Evolutionary conservation across 2,329 filamentous ascomycete genomes (phyloP), one percentile per base, ranked within the genome.

Genomic region (Colletotrichum horii): DNA sequence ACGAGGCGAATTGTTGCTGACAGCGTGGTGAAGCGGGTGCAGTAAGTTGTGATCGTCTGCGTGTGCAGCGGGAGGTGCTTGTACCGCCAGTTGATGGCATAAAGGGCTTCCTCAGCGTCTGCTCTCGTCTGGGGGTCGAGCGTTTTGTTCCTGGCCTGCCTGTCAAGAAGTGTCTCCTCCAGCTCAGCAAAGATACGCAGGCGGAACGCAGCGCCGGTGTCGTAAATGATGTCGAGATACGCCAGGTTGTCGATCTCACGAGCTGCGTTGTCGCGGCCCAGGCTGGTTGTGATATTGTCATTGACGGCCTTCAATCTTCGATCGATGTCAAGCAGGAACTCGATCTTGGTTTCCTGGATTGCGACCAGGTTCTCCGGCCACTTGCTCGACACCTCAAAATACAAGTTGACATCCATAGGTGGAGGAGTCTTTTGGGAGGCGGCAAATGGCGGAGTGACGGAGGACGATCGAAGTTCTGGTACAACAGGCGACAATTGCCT

Each of bases 361-460:
- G 96, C 96, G 5, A 91, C 91, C 11, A 98, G 86, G 81, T 97
- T 95, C 81, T 98, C 96, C 0, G 97, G 97, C 97, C 97, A 99
- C 79, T 95, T 94, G 61, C 93, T 93, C 8, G 97, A 98, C 6
- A 94, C 95, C 85, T 99, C 97, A 79, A 99, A 98, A 81, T 96
- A 96, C 64, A 99, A 89, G 56, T 96, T 90, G 36, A 97, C 91
- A 78, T 97, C 93, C 78, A 96, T 93, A 1, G 95, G 93, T 30
- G 83, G 82, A 70, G 88, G 80, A 22, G 84, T 85, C 24, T 87
- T 88, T 66, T 86, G 84, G 16, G 88, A 86, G 28, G 86, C 85
- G 52, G 88, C 83, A 4, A 83, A 78, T 1, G 92, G 92, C 24
- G 87, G 79, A 12, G 87, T 85, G 34, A 94, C 83, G 0, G 94